A percentile compares a stretch with the other conserved stretches of the same genome.
Evolutionary conservation across 2,329 filamentous ascomycete genomes (phyloP).

Genomic region (Didymella glomerata): DNA sequence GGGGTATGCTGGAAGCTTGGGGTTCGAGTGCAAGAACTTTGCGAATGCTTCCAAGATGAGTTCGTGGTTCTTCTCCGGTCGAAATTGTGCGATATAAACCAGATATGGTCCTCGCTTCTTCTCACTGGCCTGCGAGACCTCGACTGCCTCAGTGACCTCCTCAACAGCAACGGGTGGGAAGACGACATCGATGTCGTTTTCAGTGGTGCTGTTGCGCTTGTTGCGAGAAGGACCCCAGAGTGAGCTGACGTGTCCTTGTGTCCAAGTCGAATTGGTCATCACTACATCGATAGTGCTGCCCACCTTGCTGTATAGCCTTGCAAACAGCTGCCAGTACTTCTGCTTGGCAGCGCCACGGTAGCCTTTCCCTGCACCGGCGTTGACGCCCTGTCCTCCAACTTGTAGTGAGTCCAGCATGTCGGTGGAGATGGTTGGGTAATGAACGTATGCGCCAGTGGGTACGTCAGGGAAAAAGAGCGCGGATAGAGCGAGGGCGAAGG

Average conservation of each 20-base stretch:
- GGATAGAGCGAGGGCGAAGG: slow-evolving; percentile 83
- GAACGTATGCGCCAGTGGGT: slow-evolving; percentile 91
- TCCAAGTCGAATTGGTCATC: slow-evolving; percentile 98
- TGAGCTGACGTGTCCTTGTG: slow-evolving; percentile 75
- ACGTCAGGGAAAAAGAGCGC: slow-evolving; percentile 82
- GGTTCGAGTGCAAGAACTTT: slow-evolving; percentile 64
- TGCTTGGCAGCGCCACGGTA: slow-evolving; percentile 75
- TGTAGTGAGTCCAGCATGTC: slow-evolving; percentile 88
- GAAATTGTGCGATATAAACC: slow-evolving; percentile 96
- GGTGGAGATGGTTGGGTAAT: slow-evolving; percentile 97
- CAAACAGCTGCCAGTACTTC: slow-evolving; percentile 87
- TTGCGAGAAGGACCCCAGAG: slow-evolving; percentile 72
- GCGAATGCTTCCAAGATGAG: slow-evolving; percentile 87
- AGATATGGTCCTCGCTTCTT: slow-evolving; percentile 73
- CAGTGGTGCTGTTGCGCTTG: slow-evolving; percentile 57
- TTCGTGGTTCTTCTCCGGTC: slow-evolving; percentile 95
- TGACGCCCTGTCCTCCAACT: slow-evolving; percentile 71
- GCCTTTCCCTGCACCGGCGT: slow-evolving; percentile 82
- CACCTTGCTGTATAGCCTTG: slow-evolving; percentile 80
- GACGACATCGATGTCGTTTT: slow-evolving; percentile 73
- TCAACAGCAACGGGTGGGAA: slow-evolving; percentile 93
- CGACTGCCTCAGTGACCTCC: slow-evolving; percentile 78
- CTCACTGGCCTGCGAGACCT: slow-evolving; percentile 75
- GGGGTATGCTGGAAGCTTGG: slow-evolving; percentile 54
- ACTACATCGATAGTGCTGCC: slow-evolving; percentile 88